phyloP scores from a whole-genome alignment of 164 flowering plant species.

The Macadamia integrifolia region DNA sequence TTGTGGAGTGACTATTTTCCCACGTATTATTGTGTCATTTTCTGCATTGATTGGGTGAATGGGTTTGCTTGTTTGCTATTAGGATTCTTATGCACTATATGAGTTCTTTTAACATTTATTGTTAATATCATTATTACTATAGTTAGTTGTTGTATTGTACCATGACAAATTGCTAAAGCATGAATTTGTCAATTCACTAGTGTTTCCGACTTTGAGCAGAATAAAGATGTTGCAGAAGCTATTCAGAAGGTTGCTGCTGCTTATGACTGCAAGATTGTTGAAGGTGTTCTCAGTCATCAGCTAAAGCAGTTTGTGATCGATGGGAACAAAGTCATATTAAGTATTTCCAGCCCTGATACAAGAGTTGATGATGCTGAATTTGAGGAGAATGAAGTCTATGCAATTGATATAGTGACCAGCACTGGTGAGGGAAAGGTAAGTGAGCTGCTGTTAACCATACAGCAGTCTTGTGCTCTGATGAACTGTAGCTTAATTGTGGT shows the following conservation, averaged over 20 bases:
- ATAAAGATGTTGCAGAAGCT: constrained; percentile 63
- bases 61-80: no score
- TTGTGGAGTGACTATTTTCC: no score
- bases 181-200: background rate
- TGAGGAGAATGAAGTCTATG: constrained; percentile 93
- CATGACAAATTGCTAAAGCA: background rate
- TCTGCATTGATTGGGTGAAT: no score
- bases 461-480: background rate
- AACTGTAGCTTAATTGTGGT: background rate
- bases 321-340: constrained; percentile 78
- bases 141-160: no score
- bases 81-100: no score
- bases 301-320: constrained; percentile 86
- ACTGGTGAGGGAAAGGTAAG: constrained; percentile 97
- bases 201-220: constrained; percentile 22
- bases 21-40: no score
- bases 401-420: constrained; percentile 81
- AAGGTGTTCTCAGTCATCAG: constrained; percentile 88
- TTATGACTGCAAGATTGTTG: constrained; percentile 87
- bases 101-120: no score
- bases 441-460: background rate
- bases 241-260: constrained; percentile 87
- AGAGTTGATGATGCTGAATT: constrained; percentile 95
- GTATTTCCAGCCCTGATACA: constrained; percentile 68
- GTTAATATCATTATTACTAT: no score